A percentile compares a stretch with the other conserved stretches of the same genome.
Evolutionary conservation across 257 asterid genomes (phyloP).

Genomic region (Eucommia ulmoides): DNA sequence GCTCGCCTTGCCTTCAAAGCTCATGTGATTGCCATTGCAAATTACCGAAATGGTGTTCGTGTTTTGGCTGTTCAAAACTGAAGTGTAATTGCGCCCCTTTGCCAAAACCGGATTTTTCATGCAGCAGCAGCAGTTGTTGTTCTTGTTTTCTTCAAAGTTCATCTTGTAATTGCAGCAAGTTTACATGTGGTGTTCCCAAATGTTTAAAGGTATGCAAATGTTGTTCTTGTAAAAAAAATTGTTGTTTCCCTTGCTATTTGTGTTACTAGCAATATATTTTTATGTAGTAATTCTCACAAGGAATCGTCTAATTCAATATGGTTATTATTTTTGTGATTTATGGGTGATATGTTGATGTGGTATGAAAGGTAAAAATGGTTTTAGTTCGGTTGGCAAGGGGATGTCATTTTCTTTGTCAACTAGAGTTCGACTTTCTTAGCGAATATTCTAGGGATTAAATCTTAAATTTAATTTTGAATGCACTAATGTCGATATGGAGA

Average conservation of each 20-base stretch:
- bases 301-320: no score
- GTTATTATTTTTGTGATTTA: no score
- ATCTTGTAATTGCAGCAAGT: constrained; percentile 13
- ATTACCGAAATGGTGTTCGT: constrained; percentile 12
- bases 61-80: constrained; percentile 28
- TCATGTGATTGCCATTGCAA: constrained; percentile 28
- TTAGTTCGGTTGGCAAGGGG: no score
- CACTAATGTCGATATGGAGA: no score
- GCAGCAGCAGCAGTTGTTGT: neutral
- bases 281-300: no score
- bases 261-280: no score
- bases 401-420: no score
- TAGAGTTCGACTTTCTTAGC: no score
- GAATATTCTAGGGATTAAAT: no score
- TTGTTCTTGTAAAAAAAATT: constrained; percentile 36
- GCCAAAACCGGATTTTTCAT: constrained; percentile 21
- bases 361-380: no score
- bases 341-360: no score
- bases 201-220: constrained; percentile 32
- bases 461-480: no score
- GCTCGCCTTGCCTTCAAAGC: constrained; percentile 19
- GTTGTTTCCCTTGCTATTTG: constrained; percentile 14
- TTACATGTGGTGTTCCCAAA: constrained; percentile 17
- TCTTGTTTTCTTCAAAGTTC: constrained; percentile 23
- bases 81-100: constrained; percentile 30